These are phyloP conservation scores for Cylindrotheca fusiformis DNA, from an alignment of 108 stramenopile genomes.

Conservation along the genomic window DNA sequence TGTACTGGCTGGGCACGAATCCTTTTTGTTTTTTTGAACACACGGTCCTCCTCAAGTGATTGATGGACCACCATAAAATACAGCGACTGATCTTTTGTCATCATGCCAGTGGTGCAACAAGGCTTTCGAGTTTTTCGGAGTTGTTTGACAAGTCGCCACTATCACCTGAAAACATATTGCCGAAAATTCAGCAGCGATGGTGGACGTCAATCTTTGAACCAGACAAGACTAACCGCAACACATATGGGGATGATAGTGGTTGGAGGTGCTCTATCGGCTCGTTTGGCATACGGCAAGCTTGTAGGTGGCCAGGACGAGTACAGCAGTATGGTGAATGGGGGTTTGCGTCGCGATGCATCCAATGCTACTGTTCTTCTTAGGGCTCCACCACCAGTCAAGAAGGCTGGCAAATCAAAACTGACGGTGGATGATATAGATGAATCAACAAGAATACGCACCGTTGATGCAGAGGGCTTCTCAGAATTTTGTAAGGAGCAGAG, in stretches of 20 bases:
- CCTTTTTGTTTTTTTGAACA: no score
- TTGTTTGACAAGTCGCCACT: no score
- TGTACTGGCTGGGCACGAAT: no score
- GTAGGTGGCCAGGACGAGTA: not conserved
- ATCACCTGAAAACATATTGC: no score
- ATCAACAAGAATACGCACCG: not conserved
- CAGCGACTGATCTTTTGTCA: no score
- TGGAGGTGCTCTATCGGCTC: not conserved
- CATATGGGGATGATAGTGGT: not conserved
- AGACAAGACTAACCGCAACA: not conserved
- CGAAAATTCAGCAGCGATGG: no score
- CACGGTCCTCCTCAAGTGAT: no score
- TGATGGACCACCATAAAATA: no score
- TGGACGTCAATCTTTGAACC: no score
- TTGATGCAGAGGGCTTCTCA: not conserved
- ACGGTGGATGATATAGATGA: not conserved
- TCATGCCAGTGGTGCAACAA: no score
- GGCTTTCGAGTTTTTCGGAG: no score
- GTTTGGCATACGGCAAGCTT: not conserved
- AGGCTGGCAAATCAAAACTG: not conserved
- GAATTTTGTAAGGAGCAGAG: not conserved
- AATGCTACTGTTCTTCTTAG: not conserved
- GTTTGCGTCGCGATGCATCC: not conserved
- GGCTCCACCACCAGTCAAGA: not conserved
- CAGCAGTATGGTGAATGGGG: not conserved